Conservation (phyloP, 2,329 filamentous ascomycete species). For the Alternaria novae-zelandiae region DNA sequence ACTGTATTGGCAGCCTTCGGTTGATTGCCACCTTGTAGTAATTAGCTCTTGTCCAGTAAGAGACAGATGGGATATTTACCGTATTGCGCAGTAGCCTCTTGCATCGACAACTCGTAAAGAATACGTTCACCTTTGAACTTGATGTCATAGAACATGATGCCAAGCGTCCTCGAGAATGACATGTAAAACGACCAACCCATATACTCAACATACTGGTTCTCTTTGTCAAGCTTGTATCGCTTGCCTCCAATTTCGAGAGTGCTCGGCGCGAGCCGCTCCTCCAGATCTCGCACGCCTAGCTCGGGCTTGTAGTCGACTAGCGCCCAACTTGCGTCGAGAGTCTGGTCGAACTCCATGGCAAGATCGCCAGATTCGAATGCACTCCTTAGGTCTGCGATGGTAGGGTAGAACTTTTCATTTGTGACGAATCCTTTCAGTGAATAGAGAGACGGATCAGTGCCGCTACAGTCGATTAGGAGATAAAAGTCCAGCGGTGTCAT, state of each 20-base stretch:
- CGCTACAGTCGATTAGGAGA: conserved; percentile 52
- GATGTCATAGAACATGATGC: conserved; percentile 61
- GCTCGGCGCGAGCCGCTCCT: conserved; percentile 53
- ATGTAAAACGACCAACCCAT: conserved; percentile 61
- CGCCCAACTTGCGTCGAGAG: conserved; percentile 56
- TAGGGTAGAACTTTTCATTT: conserved; percentile 61
- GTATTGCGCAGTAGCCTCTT: conserved; percentile 63
- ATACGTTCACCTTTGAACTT: conserved; percentile 61
- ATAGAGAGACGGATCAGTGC: conserved; percentile 54
- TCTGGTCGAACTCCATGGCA: conserved; percentile 54
- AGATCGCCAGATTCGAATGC: conserved; percentile 53
- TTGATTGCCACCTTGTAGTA: conserved; percentile 1
- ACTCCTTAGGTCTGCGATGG: conserved; percentile 55
- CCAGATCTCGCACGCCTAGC: conserved; percentile 34
- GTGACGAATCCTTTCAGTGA: conserved; percentile 54
- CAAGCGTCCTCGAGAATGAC: conserved; percentile 56
- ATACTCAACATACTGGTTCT: conserved; percentile 56
- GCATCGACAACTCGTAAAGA: conserved; percentile 63
- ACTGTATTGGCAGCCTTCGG: conserved; percentile 6
- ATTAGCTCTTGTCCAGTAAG: background rate
- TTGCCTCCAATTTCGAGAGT: conserved; percentile 50
- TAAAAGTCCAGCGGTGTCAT: conserved; percentile 56
- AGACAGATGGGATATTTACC: conserved; percentile 27
- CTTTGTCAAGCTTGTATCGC: conserved; percentile 52
- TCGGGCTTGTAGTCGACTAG: conserved; percentile 49